Percentiles rank a stretch among this genome's conserved stretches.
phyloP scores from a whole-genome alignment of 257 asterid species.

The Marsdenia floribunda region DNA sequence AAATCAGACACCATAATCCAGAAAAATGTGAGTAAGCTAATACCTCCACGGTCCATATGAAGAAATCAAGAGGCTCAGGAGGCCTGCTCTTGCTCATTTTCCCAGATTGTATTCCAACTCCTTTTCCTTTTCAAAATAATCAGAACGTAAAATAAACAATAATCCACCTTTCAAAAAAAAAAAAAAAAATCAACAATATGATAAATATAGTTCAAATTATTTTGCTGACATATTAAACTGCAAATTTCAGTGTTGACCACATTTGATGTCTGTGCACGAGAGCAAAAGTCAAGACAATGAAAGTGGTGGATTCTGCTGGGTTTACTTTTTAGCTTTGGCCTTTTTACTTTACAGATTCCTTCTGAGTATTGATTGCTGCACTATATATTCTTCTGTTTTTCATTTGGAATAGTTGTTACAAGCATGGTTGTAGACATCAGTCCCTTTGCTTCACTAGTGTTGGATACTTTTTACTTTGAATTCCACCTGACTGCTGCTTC shows the following conservation, averaged over 20 bases:
- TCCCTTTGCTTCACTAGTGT: background rate
- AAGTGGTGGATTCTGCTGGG: background rate
- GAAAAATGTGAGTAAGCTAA: background rate
- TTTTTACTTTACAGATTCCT: background rate
- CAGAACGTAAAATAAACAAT: background rate
- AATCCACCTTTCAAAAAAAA: background rate
- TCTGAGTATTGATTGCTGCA: background rate
- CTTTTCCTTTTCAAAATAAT: background rate
- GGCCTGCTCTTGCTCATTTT: conserved; percentile 20
- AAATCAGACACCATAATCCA: background rate
- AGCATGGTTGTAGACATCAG: background rate
- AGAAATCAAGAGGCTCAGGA: conserved; percentile 39
- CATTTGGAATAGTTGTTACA: background rate
- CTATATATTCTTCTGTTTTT: background rate
- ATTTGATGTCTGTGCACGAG: background rate
- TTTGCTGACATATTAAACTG: background rate
- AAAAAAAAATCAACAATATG: background rate
- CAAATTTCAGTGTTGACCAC: background rate
- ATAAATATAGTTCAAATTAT: background rate
- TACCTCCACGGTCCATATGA: conserved; percentile 38
- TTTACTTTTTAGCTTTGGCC: background rate
- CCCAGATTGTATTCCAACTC: background rate
- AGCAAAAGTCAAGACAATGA: background rate
- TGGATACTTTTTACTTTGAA: background rate
- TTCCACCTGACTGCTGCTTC: background rate